Base-by-base conservation (phyloP, 2,329 filamentous ascomycete species). In the Sclerotinia subarctica region DNA sequence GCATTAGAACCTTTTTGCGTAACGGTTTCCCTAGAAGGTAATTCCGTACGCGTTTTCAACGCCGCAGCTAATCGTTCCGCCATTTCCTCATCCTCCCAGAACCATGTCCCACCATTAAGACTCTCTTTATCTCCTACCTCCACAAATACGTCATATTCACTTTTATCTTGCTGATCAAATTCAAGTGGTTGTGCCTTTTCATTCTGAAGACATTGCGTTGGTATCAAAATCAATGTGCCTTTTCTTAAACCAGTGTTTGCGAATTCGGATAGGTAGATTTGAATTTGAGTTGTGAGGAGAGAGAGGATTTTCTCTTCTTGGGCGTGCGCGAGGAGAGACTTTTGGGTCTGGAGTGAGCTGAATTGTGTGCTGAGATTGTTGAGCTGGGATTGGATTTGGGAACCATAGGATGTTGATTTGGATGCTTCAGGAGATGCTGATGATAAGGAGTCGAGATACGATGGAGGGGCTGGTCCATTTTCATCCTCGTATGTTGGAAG, bases 161-260 rank as follows among this genome's bases (percentile, higher is more conserved):
- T 68, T 10, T 62, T 66, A 32, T 72, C 66, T 21, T 69, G 68
- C 42, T 72, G 70, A 35, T 77, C 73, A 57, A 71, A 73, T 19
- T 74, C 70, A 11, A 70, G 66, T 5, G 73, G 75, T 17, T 69
- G n/a, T 15, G 73, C 74, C 35, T 73, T 70, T 26, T 71, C 64
- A 3, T 72, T 71, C 32, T 69, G 57, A 0, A 75, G 24, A 21
- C 70, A 74, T 17, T 59, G 67, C 21, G 70, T 69, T 1, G 76
- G 75, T 46, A 76, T 72, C 8, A 77, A 69, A 21, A 76, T 73
- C 10, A 77, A 66, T 0, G 72, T 74, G 8, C 74, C 76, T 62
- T 66, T 70, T 17, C 51, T 52, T 3, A 72, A 68, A 3, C 74
- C 72, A 0, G 73, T 72, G 17, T 70, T 70, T 42, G 72, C 72